These are phyloP conservation scores for Ceratocystis smalleyi DNA, from an alignment of 2,329 filamentous ascomycete species.

Conservation along the genomic window DNA sequence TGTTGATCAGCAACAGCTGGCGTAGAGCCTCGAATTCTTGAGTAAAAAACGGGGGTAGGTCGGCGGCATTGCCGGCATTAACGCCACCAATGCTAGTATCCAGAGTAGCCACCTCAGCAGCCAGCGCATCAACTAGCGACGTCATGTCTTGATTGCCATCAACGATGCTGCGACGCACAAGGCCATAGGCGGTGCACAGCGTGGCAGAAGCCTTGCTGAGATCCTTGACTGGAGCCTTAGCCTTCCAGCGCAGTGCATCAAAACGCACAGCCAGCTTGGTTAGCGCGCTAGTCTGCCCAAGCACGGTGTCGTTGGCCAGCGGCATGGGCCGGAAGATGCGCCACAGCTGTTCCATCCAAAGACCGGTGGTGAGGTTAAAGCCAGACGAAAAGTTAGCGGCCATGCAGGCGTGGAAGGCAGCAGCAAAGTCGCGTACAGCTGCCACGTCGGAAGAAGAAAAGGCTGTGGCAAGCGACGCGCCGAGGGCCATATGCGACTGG, in stretches of 20 bases:
- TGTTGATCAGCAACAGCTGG: constrained; percentile 34
- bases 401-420: constrained; percentile 29
- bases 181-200: constrained; percentile 39
- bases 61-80: constrained; percentile 21
- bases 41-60: constrained; percentile 35
- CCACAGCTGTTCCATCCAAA: constrained; percentile 73
- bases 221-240: constrained; percentile 34
- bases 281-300: constrained; percentile 35
- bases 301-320: constrained; percentile 31
- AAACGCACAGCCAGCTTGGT: constrained; percentile 43
- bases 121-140: constrained; percentile 34
- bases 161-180: constrained; percentile 32
- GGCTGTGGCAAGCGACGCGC: constrained; percentile 18
- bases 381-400: constrained; percentile 47
- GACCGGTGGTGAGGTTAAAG: constrained; percentile 58
- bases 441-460: constrained; percentile 5
- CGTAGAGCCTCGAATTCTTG: constrained; percentile 42
- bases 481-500: constrained; percentile 44
- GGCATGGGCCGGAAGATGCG: constrained; percentile 49
- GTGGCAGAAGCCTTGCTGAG: constrained; percentile 39
- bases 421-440: constrained; percentile 24
- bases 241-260: constrained; percentile 45
- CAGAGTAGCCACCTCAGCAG: constrained; percentile 36
- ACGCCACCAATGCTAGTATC: constrained; percentile 31
- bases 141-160: constrained; percentile 27